These are phyloP conservation scores for Dictyostelium intermedium DNA, from an alignment of 78 protist genomes.

Conservation along the genomic window DNA sequence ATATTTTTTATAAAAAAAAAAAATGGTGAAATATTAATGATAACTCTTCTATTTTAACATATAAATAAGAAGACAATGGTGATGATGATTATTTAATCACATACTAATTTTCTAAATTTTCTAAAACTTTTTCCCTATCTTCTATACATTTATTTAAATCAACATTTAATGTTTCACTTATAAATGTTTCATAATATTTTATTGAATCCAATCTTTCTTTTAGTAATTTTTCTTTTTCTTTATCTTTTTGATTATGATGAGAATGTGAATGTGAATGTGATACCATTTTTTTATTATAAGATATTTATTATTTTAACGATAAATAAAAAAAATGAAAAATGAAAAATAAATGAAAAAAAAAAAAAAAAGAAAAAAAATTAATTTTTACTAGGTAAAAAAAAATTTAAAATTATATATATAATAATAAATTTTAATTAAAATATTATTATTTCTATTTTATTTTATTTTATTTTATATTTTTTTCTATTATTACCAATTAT, in stretches of 20 bases:
- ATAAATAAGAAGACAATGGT: no score
- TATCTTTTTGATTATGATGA: background rate
- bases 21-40: background rate
- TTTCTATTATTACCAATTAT: background rate
- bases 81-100: no score
- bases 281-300: background rate
- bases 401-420: no score
- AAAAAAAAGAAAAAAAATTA: no score
- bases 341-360: no score
- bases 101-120: conserved; percentile 17
- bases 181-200: conserved; percentile 9
- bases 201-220: background rate
- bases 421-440: no score
- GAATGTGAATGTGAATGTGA: background rate
- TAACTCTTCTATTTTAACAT: no score
- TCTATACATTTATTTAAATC: background rate
- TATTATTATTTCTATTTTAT: no score
- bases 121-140: background rate
- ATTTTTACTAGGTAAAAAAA: no score
- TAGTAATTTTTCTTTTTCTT: background rate
- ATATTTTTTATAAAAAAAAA: background rate
- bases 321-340: no score
- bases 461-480: no score
- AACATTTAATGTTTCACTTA: background rate
- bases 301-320: no score